Evolutionary conservation across 345 rosid genomes (phyloP), one percentile per base, ranked within the genome.

Genomic region (Iberis pinnata): DNA sequence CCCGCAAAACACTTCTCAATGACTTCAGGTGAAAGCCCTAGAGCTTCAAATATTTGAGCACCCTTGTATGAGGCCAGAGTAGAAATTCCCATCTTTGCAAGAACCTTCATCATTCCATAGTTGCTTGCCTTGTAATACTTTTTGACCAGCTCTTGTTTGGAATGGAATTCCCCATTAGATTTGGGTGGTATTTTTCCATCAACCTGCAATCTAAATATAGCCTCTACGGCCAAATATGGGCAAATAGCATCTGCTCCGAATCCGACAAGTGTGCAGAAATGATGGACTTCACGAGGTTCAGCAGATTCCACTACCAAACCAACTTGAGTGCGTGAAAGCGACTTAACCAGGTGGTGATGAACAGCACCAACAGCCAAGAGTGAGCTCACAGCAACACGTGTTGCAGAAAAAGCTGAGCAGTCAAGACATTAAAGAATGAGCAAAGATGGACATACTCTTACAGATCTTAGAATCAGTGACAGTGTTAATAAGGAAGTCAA

Each of bases 81-180:
- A 26, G 99, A 93, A 41, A 93, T 93, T 45, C 99, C 99, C 99
- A 93, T 93, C 66, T 88, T 93, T 11, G 99, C 99, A 33, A 93
- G 95, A 65, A 93, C 99, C 73, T 93, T 93, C 99, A 93, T 93
- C 99, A 93, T 93, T 58, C 99, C 99, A 67, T 88, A 93, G 77
- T 70, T 86, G 73, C 99, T 93, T 55, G 99, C 99, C 69, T 84
- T 88, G 75, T 83, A 93, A 68, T 88, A 93, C 75, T 80, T 93
- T 70, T 80, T 86, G 31, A 88, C 81, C 58, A 88, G 73, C 67
- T 93, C 97, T 13, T 75, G 81, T 79, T 86, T 84, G n/a, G 92
- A 81, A 64, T 73, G 80, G 67, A 88, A 79, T 47, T 80, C 88
- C 2, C 95, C 97, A 9, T 56, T 75, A 56, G 87, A 76, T 73